Base-by-base conservation (phyloP, 805 yeast species). In the Yarrowia sp. region DNA sequence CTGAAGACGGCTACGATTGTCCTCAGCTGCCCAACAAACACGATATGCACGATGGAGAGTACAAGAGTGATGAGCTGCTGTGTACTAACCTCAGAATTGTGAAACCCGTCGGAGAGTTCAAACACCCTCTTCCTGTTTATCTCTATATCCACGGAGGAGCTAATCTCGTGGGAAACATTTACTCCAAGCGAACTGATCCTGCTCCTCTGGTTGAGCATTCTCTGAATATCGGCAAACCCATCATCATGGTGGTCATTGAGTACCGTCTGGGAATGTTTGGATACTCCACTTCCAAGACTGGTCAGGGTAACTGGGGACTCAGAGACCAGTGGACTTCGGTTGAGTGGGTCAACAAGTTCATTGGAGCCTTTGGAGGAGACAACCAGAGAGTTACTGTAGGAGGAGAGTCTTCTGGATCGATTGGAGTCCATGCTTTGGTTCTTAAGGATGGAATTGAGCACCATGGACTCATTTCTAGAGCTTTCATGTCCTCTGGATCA, bases 261-360 rank as follows among this genome's bases (percentile, higher is more conserved):
- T 78, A 77, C 67, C 70, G 81, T 36, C 68, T 78, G 3, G 72
- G 73, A 9, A 69, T 73, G 13, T 70, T 76, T 66, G 77, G 83
- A 53, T 73, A 78, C 75, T 75, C 72, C 75, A 80, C 55, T 71
- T 74, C 74, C 42, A 73, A 74, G 38, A 72, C 70, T 11, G 41
- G 43, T 5, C 62, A 71, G 14, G 72, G 72, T 3, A 78, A 81
- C 68, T 75, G 74, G 58, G 82, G 82, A 1, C 73, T 80, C 51
- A 77, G 79, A 77, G 84, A 82, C 70, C 84, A 80, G 69, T 71
- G 78, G 64, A 61, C 72, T 32, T 82, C 80, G 0, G 69, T 81
- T 2, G 77, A 77, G 68, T 82, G 84, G 85, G 75, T 76, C 3
- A 73, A 74, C 60, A 68, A 74, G 66, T 71, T 79, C 69, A 81